These are phyloP conservation scores for Pistacia vera DNA, from an alignment of 345 rosid genomes.

Conservation along the genomic window DNA sequence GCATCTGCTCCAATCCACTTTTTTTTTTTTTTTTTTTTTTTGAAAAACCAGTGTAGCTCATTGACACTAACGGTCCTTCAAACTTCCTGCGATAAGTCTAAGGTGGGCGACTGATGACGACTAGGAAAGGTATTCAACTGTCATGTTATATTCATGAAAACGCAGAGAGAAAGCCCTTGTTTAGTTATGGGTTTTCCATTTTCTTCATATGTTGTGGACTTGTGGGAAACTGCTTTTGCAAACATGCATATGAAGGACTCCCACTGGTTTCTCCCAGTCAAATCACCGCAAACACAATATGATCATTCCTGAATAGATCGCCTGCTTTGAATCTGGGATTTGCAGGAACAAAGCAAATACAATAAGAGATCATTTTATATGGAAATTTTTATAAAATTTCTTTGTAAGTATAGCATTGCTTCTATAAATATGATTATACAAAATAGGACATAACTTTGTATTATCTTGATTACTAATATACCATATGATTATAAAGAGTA, in stretches of 20 bases:
- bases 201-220: constrained; percentile 67
- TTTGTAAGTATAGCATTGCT: no score
- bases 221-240: constrained; percentile 52
- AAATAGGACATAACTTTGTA: no score
- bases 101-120: constrained; percentile 59
- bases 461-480: no score
- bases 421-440: no score
- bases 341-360: neutral
- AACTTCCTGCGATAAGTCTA: constrained; percentile 36
- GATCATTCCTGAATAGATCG: constrained; percentile 65
- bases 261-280: constrained; percentile 93
- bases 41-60: constrained; percentile 63
- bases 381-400: no score
- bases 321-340: constrained; percentile 68
- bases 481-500: no score
- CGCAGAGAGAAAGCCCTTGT: constrained; percentile 88
- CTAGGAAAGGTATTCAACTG: constrained; percentile 79
- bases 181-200: constrained; percentile 70
- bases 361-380: no score
- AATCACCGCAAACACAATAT: constrained; percentile 89
- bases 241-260: constrained; percentile 85
- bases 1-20: constrained; percentile 74
- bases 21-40: no score
- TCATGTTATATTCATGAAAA: constrained; percentile 69
- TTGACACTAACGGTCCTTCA: constrained; percentile 58